Evolutionary conservation across 2,329 filamentous ascomycete species (phyloP).

Genomic region (Xylaria digitata): DNA sequence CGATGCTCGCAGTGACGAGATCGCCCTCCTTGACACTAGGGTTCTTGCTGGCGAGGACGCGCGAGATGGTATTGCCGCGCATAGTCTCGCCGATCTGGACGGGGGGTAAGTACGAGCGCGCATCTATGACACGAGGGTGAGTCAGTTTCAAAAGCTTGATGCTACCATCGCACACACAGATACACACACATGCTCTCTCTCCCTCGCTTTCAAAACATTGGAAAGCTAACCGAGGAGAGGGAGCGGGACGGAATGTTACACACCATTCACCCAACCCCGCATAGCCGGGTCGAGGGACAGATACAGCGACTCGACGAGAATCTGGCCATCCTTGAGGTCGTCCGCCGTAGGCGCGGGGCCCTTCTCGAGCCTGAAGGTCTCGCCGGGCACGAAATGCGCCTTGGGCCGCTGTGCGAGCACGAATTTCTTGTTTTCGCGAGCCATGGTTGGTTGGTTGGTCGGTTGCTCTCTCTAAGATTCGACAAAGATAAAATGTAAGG

Average conservation of each 20-base stretch:
- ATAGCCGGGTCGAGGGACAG: conserved; percentile 80
- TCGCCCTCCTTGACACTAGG: conserved; percentile 66
- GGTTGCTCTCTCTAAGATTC: too few relatives aligned
- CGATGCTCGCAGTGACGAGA: conserved; percentile 65
- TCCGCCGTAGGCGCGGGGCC: conserved; percentile 62
- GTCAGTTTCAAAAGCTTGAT: not conserved
- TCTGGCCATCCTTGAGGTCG: conserved; percentile 71
- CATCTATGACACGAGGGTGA: conserved; percentile 51
- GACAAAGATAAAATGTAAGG: too few relatives aligned
- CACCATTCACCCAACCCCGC: conserved; percentile 76
- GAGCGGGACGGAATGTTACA: conserved; percentile 30
- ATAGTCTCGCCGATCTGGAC: conserved; percentile 75
- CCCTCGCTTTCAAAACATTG: not conserved
- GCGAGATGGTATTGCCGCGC: conserved; percentile 71
- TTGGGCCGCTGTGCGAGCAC: conserved; percentile 73
- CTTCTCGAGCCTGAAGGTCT: conserved; percentile 70
- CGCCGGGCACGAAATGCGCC: conserved; percentile 69
- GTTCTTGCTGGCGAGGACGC: conserved; percentile 71
- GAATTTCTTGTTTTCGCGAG: conserved; percentile 61
- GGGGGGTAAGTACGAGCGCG: conserved; percentile 72
- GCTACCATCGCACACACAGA: too few relatives aligned
- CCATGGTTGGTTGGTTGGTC: conserved; percentile 50
- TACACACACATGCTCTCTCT: too few relatives aligned
- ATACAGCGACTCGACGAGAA: conserved; percentile 71
- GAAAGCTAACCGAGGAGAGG: too few relatives aligned